Evolutionary conservation across 83 land plant genomes (phyloP), one percentile per base, ranked within the genome.

Genomic region (Isoetes engelmannii): DNA sequence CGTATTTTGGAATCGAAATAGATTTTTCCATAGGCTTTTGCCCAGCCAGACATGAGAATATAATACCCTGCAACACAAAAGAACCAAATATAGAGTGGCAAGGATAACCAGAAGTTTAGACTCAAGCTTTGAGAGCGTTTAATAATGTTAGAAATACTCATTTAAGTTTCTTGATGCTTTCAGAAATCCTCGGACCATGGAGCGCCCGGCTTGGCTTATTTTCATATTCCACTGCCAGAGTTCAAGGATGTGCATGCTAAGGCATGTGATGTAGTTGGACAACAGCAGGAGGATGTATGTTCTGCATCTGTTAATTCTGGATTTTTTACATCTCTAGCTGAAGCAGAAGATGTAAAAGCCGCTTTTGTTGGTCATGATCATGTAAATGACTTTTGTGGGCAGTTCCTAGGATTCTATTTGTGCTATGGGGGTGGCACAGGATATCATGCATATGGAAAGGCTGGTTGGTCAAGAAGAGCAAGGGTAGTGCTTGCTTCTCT

Each of bases 211-310:
- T 37, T 59, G 28, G 62, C 19, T 9, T 59, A 19, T 37, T 59
- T 59, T 18, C 62, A 59, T 37, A 59, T 59, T 12, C 62, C 62
- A 12, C 62, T 59, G 9, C 62, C 62, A 59, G 62, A 59, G 62
- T 59, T 8, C 12, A 18, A 12, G 9, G 9, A 8, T 59, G 12
- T 18, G 8, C 62, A 42, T 59, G 18, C 1, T 1, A 51, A 17
- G 10, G 37, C 37, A 28, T 59, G 18, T 18, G 9, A 59, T 12
- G 28, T 59, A 8, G 62, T 59, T 20, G 62, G 62, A 18, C 10
- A 12, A 42, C 12, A 59, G 18, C 62, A 59, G 62, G 62, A 59
- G 20, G 19, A 12, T 20, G 62, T 59, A 7, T 12, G 18, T 12
- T 59, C 62, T 9, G 18, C 62, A 59, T 12, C 62, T 8, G 12